Evolutionary conservation across 2,329 filamentous ascomycete species (phyloP).

Genomic region (Botrytis aclada): DNA sequence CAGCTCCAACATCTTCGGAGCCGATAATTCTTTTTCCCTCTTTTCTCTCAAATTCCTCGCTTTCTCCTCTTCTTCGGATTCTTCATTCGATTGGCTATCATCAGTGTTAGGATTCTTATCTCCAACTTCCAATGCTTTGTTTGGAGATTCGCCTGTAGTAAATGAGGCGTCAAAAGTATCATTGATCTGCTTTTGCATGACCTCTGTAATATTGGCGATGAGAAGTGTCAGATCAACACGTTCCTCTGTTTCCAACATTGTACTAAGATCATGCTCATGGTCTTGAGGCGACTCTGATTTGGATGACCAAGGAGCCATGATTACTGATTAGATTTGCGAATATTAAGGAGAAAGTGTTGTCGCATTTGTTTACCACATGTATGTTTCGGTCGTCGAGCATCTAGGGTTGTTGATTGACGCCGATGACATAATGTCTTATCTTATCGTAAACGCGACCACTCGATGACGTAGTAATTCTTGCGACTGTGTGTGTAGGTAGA

Average conservation of each 20-base stretch:
- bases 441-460: neutral
- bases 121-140: slow-evolving; percentile 35
- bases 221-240: slow-evolving; percentile 49
- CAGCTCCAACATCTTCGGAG: slow-evolving; percentile 56
- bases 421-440: slow-evolving; percentile 17
- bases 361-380: neutral
- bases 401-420: neutral
- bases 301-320: slow-evolving; percentile 26
- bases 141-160: slow-evolving; percentile 29
- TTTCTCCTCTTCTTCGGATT: slow-evolving; percentile 37
- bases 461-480: neutral
- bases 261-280: slow-evolving; percentile 33
- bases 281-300: slow-evolving; percentile 16
- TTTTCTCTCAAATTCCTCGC: slow-evolving; percentile 36
- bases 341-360: neutral
- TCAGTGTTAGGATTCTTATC: slow-evolving; percentile 41
- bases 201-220: slow-evolving; percentile 51
- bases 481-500: neutral
- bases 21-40: slow-evolving; percentile 49
- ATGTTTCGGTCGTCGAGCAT: neutral
- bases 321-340: neutral
- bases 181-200: slow-evolving; percentile 52
- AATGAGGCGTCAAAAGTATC: slow-evolving; percentile 48
- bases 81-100: slow-evolving; percentile 33
- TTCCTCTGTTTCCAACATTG: slow-evolving; percentile 36